Evolutionary conservation across 2,329 filamentous ascomycete species (phyloP), one percentile per base, ranked within the genome.

Genomic region (Scedosporium dehoogii): DNA sequence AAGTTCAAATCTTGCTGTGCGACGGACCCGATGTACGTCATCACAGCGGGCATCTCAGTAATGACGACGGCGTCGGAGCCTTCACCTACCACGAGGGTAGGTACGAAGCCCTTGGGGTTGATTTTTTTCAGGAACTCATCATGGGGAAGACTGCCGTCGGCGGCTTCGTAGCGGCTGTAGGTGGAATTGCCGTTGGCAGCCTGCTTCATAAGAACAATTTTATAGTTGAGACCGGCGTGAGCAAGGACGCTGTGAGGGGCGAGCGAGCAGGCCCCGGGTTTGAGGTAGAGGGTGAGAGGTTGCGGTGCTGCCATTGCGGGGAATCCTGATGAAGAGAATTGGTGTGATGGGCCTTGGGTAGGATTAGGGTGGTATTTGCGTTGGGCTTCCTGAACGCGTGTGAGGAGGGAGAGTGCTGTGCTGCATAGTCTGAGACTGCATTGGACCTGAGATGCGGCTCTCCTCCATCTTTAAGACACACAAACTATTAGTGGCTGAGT

Each of bases 1-100:
- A 75, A 63, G 0, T 64, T 58, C 5, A 63, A 23, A 0, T 66
- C 23, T 6, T 23, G 33, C 0, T 68, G 68, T 0, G 68, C 48
- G 0, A 73, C 64, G 0, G 68, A 68, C 2, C 69, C 68, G 57
- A 74, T 69, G 65, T 72, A 74, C 10, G 62, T 70, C 1, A 74
- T 58, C 3, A 76, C 63, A 3, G 73, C 74, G 0, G 69, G 68
- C 59, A 70, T 65, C 59, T 76, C 74, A 1, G 71, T 74, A 46
- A 76, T 67, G 51, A 70, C 41, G 14, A 69, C 65, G 7, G 64
- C 63, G n/a, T 69, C 68, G 6, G 3, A 0, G 3, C 23, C 46
- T n/a, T 57, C 51, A 12, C 51, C 38, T 27, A 74, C 65, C 3
- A 61, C 55, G 18, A 76, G 65, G 0, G 67, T 68, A 0, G 74